Conservation (phyloP, 306 rosid species). For the Sicyos baderoa region DNA sequence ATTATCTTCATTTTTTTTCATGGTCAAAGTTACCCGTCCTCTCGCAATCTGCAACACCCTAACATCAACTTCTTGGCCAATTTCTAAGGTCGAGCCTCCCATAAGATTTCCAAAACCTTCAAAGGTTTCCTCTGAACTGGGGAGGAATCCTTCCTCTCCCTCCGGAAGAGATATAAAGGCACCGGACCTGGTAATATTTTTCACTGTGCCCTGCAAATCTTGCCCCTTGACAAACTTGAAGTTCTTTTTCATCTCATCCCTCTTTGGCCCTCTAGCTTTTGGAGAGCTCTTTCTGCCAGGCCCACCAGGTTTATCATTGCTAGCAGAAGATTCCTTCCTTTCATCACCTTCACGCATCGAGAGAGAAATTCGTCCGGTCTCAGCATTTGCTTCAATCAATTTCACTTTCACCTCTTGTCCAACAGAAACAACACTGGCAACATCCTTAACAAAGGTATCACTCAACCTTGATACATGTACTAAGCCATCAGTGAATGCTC, state of each 20-base stretch:
- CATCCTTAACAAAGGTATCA: conserved; percentile 78
- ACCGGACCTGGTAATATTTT: conserved; percentile 70
- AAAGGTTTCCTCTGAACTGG: conserved; percentile 58
- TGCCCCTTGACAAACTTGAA: conserved; percentile 67
- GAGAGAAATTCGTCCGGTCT: conserved; percentile 79
- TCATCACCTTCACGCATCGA: conserved; percentile 72
- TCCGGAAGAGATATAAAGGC: conserved; percentile 87
- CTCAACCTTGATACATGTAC: conserved; percentile 90
- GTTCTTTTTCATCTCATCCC: conserved; percentile 39
- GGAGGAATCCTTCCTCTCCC: conserved; percentile 98
- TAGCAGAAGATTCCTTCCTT: conserved; percentile 40
- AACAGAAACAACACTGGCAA: conserved; percentile 70
- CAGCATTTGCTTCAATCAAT: conserved; percentile 65
- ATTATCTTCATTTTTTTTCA: conserved; percentile 77
- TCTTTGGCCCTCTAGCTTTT: conserved; percentile 42
- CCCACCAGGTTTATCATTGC: conserved; percentile 47
- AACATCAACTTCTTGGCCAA: conserved; percentile 75
- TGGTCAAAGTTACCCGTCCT: conserved; percentile 84
- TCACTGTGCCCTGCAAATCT: conserved; percentile 73
- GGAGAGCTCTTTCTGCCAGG: conserved; percentile 50
- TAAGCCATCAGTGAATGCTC: conserved; percentile 95
- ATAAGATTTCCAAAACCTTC: conserved; percentile 59
- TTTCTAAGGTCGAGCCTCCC: conserved; percentile 67
- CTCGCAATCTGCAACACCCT: conserved; percentile 70
- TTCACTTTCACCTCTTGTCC: conserved; percentile 98